These are phyloP conservation scores for Globisporangium middletonii DNA, from an alignment of 352 stramenopile species.

Conservation along the genomic window DNA sequence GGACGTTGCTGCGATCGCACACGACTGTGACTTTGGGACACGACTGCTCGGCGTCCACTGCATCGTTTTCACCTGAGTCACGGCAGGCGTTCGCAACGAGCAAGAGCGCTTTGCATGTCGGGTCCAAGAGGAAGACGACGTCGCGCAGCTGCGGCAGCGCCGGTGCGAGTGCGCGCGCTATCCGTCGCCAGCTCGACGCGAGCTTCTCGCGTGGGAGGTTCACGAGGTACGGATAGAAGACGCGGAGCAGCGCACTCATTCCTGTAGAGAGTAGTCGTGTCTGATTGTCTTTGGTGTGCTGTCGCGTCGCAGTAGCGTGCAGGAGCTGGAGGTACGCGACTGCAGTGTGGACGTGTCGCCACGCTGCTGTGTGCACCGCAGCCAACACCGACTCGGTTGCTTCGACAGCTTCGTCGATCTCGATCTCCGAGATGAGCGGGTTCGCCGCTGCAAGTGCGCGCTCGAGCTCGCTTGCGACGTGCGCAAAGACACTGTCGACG, in stretches of 20 bases:
- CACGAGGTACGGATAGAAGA: conserved; percentile 71
- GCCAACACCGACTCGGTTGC: conserved; percentile 19
- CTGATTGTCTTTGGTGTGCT: background rate
- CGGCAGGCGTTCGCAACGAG: conserved; percentile 18
- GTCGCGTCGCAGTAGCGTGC: background rate
- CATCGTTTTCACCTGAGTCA: background rate
- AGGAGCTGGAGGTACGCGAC: conserved; percentile 18
- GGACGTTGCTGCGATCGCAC: conserved; percentile 36
- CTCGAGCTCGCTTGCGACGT: conserved; percentile 11
- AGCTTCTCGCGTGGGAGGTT: conserved; percentile 44
- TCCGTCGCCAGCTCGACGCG: conserved; percentile 24
- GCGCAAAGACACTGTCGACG: conserved; percentile 8
- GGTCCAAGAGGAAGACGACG: conserved; percentile 32
- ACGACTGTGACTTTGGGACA: conserved; percentile 42
- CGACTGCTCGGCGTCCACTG: background rate
- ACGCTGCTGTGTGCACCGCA: conserved; percentile 21
- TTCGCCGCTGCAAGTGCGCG: conserved; percentile 18
- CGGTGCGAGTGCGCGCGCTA: conserved; percentile 20
- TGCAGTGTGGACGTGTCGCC: conserved; percentile 14
- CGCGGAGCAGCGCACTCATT: conserved; percentile 37
- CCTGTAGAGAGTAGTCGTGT: conserved; percentile 6
- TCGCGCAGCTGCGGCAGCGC: conserved; percentile 17
- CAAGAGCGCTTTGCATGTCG: conserved; percentile 46
- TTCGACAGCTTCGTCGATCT: conserved; percentile 29
- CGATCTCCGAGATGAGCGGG: conserved; percentile 39